These are phyloP conservation scores for Mrakia frigida DNA, from an alignment of 768 basidiomycete genomes.

Conservation along the genomic window DNA sequence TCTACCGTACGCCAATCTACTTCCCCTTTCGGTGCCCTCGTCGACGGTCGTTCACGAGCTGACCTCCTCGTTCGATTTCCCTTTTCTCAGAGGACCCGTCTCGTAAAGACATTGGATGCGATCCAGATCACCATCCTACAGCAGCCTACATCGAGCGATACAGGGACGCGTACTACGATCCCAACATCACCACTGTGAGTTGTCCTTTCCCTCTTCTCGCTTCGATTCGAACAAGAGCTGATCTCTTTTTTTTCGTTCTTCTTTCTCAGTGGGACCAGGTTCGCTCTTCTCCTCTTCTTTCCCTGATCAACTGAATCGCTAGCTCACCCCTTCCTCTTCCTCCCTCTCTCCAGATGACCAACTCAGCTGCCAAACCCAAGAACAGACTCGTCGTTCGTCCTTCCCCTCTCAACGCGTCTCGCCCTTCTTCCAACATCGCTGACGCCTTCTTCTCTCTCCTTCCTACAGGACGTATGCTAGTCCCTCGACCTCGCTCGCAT, in stretches of 20 bases:
- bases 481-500: no score
- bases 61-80: neutral
- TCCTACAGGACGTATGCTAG: no score
- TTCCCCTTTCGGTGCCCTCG: neutral
- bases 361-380: conserved; percentile 1
- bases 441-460: no score
- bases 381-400: conserved; percentile 14
- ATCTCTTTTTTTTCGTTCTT: neutral
- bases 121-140: conserved; percentile 28
- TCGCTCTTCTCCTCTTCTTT: neutral
- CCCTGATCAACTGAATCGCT: neutral
- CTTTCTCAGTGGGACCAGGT: neutral
- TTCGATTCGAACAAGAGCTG: neutral
- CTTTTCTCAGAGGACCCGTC: conserved; percentile 20
- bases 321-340: neutral
- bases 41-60: no score
- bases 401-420: neutral
- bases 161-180: conserved; percentile 13
- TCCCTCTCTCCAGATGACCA: neutral
- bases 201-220: neutral
- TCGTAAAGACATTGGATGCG: conserved; percentile 28
- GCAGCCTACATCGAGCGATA: conserved; percentile 25
- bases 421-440: neutral
- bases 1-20: conserved; percentile 4
- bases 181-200: conserved; percentile 23